Evolutionary conservation across 2,329 filamentous ascomycete species (phyloP), one percentile per base, ranked within the genome.

Genomic region (Monilinia laxa): DNA sequence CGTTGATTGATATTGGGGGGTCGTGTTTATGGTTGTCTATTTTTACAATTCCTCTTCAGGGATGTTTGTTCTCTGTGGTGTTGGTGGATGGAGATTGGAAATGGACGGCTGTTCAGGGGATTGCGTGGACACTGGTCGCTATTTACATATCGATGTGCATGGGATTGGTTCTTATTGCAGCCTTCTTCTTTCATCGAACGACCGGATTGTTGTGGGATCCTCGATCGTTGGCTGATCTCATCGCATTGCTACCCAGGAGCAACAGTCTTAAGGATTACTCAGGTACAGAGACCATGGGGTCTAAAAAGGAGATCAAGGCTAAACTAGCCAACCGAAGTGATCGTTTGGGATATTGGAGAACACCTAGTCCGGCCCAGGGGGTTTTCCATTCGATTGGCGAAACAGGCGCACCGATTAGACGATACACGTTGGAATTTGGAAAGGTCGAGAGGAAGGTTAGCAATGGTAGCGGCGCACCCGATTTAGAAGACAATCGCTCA

Each of bases 131-230:
- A 0, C 80, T 93, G 35, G 85, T 95, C 40, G 87, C 81, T 0
- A 77, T 96, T 0, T 97, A 97, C 78, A 77, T 89, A 45, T 77
- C 92, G 4, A 79, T 94, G 57, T 74, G 89, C 2, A 71, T 85
- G 9, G 86, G 88, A 1, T 73, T 87, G 2, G 65, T 85, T 14
- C 77, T 86, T 1, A 76, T 93, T 12, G 79, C 89, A 69, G 70
- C 86, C n/a, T 89, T 86, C 70, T 91, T 93, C 79, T 80, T 84
- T 64, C 78, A 82, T 28, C 82, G 84, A 40, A 83, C 82, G 72
- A 96, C 92, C 0, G 93, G 93, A 0, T 80, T 97, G 69, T 84
- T 90, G 74, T 97, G 93, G 93, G 92, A 97, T 75, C 85, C 92
- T 2, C 84, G 89, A 56, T 94, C 89, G 31, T 80, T 97, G 10